Percentiles rank a stretch among this genome's conserved stretches.
Evolutionary conservation across 23 red algal genomes (phyloP).

Genomic region (Gracilaria caudata): DNA sequence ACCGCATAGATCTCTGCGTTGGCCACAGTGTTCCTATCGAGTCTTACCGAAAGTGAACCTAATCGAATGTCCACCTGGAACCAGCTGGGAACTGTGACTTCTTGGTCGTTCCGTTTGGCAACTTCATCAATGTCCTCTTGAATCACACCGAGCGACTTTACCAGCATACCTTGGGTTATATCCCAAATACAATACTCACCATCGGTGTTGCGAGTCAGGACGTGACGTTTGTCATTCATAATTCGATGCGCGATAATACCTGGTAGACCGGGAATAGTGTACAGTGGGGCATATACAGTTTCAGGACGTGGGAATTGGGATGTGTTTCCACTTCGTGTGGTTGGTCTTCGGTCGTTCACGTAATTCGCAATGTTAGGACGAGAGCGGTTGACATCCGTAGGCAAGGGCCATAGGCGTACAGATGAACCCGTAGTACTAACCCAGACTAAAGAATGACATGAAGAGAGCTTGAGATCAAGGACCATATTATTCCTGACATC

Average conservation of each 20-base stretch:
- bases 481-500: constrained; percentile 76
- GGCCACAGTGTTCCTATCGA: constrained; percentile 68
- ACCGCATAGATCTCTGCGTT: constrained; percentile 95
- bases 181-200: constrained; percentile 79
- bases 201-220: constrained; percentile 76
- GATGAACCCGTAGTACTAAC: constrained; percentile 76
- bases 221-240: constrained; percentile 93
- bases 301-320: constrained; percentile 7
- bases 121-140: constrained; percentile 78
- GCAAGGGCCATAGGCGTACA: constrained; percentile 73
- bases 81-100: constrained; percentile 93
- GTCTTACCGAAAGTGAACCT: constrained; percentile 78
- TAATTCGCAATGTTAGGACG: constrained; percentile 15
- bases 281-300: constrained; percentile 16
- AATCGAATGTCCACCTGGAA: constrained; percentile 89
- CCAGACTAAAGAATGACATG: constrained; percentile 76
- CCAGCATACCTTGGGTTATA: constrained; percentile 64
- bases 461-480: constrained; percentile 63
- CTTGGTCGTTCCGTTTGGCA: constrained; percentile 63
- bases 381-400: constrained; percentile 28
- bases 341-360: constrained; percentile 11
- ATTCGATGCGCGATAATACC: constrained; percentile 82
- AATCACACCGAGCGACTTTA: constrained; percentile 49
- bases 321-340: not conserved
- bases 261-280: constrained; percentile 80